Conservation (phyloP, 1,284 basidiomycete genomes). For the Cystobasidiaceae sp. region DNA sequence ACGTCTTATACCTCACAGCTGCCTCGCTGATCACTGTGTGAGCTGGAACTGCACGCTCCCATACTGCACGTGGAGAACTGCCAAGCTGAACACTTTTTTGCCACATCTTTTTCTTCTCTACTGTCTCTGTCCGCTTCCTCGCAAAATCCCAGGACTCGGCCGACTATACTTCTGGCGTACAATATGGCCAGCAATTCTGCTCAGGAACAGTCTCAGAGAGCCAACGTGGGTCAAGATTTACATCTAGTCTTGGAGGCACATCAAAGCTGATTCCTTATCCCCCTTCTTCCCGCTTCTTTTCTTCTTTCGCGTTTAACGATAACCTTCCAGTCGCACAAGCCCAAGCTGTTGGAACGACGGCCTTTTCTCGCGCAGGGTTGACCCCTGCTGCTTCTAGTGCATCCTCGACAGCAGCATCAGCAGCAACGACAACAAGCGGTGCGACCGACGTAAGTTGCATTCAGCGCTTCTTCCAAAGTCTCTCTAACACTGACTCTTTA, state of each 20-base stretch:
- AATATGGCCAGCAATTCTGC: conserved; percentile 11
- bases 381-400: conserved; percentile 10
- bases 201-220: background rate
- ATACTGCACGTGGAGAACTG: too few relatives aligned
- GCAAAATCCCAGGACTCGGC: background rate
- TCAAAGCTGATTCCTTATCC: too few relatives aligned
- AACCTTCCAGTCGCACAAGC: conserved; percentile 12
- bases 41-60: too few relatives aligned
- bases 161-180: background rate
- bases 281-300: too few relatives aligned
- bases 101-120: background rate
- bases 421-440: too few relatives aligned
- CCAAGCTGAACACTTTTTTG: too few relatives aligned
- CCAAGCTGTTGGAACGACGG: conserved; percentile 12
- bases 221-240: conserved; percentile 6
- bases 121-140: background rate
- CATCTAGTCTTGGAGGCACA: too few relatives aligned
- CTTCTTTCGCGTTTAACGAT: too few relatives aligned
- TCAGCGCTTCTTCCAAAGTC: too few relatives aligned
- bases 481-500: too few relatives aligned
- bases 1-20: background rate
- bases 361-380: conserved; percentile 2
- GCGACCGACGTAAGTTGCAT: too few relatives aligned
- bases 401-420: background rate
- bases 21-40: conserved; percentile 28